A percentile compares a stretch with the other conserved stretches of the same genome.
phyloP scores from a whole-genome alignment of 768 basidiomycete species.

The Mycena filopes region DNA sequence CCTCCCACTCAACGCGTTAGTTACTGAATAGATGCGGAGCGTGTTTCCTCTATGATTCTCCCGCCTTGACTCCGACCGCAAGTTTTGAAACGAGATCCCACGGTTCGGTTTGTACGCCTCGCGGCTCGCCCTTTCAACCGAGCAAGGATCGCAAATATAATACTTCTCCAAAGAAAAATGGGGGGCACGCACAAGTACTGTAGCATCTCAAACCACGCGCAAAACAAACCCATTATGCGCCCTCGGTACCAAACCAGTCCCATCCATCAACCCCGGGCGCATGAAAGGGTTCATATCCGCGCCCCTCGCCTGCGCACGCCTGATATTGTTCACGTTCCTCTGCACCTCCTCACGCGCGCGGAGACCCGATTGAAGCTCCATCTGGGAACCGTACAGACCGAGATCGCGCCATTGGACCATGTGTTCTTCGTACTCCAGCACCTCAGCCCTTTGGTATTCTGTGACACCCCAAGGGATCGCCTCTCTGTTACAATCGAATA shows the following conservation, averaged over 20 bases:
- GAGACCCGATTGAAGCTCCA: neutral
- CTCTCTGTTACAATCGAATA: neutral
- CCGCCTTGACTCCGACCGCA: too few species aligned
- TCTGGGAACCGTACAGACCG: neutral
- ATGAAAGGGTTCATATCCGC: constrained; percentile 6
- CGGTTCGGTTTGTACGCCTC: too few species aligned
- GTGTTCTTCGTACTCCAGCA: constrained; percentile 10
- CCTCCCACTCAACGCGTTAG: too few species aligned
- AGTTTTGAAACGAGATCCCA: too few species aligned
- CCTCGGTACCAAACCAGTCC: neutral
- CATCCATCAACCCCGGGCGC: constrained; percentile 9
- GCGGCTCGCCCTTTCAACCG: too few species aligned
- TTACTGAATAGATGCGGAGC: too few species aligned
- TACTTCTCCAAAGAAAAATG: too few species aligned
- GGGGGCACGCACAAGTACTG: too few species aligned
- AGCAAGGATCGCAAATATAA: too few species aligned
- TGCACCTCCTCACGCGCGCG: neutral
- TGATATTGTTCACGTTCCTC: neutral
- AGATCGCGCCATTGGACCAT: constrained; percentile 20
- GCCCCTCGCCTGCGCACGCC: neutral
- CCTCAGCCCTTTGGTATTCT: constrained; percentile 9
- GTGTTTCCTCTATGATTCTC: too few species aligned
- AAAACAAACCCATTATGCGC: constrained; percentile 16
- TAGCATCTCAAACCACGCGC: neutral
- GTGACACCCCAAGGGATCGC: constrained; percentile 13